Base-by-base conservation (phyloP, 176 grass and related monocot genomes). In the Lolium rigidum region DNA sequence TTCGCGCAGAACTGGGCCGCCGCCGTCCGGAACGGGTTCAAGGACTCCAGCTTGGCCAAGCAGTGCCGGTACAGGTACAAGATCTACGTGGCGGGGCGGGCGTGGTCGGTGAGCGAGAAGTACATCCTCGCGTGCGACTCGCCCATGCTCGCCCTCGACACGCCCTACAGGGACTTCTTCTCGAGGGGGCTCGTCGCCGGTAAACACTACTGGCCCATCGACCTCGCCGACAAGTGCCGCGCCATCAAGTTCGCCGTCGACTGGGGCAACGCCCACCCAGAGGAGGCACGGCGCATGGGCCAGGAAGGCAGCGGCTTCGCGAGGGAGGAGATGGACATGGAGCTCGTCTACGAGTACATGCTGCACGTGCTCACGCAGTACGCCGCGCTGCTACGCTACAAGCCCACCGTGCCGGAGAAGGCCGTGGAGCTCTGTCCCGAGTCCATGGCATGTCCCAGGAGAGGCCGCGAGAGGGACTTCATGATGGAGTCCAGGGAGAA, bases 281-380 rank as follows among this genome's bases (percentile, higher is more conserved):
- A 12, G 50, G 35, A 84, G 83, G 91, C 91, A 54, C 80, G 52
- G 31, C 17, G 79, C 18, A 89, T 98, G 26, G 93, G 81, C 2
- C 55, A 46, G 49, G 48, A 50, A 1, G 92, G 93, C 26, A 94
- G 89, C 81, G 38, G 18, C 10, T 98, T 95, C 83, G 51, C 88
- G 1, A 59, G 84, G 35, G 83, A 91, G 12, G 79, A 94, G 14
- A 50, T 98, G 43, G 79, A 52, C 70, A 95, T 98, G 93, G 91
- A 94, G 17, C 85, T 88, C 59, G 93, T 98, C 0, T 98, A 98
- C 25, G 91, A 98, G 68, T 98, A 98, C 91, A 95, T 98, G 95
- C 43, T 98, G 54, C 95, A 98, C 78, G 80, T 94, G 88, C 70
- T 98, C 20, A 93, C 47, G 6, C 61, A 90, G 74, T 98, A 95